Evolutionary conservation across 2,329 filamentous ascomycete genomes (phyloP), one percentile per base, ranked within the genome.

Genomic region (Neurospora sp.): DNA sequence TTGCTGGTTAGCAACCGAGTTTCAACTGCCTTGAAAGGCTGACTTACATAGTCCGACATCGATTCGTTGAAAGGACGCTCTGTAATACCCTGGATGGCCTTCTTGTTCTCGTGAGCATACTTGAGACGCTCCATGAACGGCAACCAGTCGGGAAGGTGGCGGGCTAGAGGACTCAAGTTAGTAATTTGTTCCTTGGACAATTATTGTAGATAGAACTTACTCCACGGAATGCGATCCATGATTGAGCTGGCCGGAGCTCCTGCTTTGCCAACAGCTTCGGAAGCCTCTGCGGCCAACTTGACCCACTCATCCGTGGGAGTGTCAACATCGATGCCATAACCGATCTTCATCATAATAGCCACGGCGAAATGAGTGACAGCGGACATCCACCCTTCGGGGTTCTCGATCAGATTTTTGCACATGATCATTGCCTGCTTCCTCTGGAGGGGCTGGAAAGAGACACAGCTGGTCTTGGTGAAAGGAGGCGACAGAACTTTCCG

Each of bases 401-500:
- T 36, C 3, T 76, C 71, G 6, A 76, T 68, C 58, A 76, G 69
- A 66, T 70, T 68, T 38, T 73, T 71, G 58, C 74, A 75, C 70
- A 70, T 74, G n/a, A 71, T 52, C 4, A 75, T 70, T 1, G 74
- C 74, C 38, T 76, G 73, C 40, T 67, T 71, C 13, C 71, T 70
- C 66, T 76, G 75, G 4, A 74, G 58, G 8, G 43, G 68, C 2
- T 46, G 43, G 66, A 74, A 75, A 8, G 73, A 69, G 28, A 62
- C 66, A 36, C 77, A 72, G 39, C 75, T 75, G 62, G 78, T 76
- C 72, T 78, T 79, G 58, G 76, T 76, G 74, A 82, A 82, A n/a
- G 78, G 79, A 66, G 78, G 77, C 71, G 82, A 81, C 42, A 83
- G 78, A 38, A 82, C 73, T 42, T 77, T 78, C 10, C 82, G 78